Evolutionary conservation across 2,329 filamentous ascomycete genomes (phyloP), one percentile per base, ranked within the genome.

Genomic region (Neocatenulostroma microsporum): DNA sequence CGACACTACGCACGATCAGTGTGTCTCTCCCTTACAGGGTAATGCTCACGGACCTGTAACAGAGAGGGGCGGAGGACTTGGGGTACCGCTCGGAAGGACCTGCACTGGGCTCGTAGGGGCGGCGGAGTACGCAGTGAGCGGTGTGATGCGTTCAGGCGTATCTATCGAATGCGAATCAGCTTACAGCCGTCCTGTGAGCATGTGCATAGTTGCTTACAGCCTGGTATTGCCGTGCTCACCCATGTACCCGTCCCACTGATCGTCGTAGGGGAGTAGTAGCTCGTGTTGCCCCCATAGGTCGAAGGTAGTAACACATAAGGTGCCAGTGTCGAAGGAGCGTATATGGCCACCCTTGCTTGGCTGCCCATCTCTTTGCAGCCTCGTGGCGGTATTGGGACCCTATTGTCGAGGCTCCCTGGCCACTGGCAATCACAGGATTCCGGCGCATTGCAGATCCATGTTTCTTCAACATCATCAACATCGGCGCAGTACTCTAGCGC

Each of bases 311-410:
- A 52, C 9, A 56, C 44, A 25, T 53, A 56, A 1, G 50, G 50
- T 13, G 49, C 47, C 5, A 57, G 39, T 21, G 27, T 27, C 5
- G 25, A 29, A 13, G 54, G 52, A n/a, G 53, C 54, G 30, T 56
- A 54, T 2, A 56, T 27, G n/a, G 49, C 53, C 5, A 56, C 51
- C 29, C 49, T 37, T 4, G 52, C 54, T 34, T 55, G 43, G n/a
- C 37, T 46, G 12, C 53, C 53, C 53, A 57, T 57, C 13, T 41
- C 53, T 28, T 45, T 42, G 34, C 54, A 57, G n/a, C 46, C 49
- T 35, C 47, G 36, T 12, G 43, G 44, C 21, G 36, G 17, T n/a
- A 57, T n/a, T n/a, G n/a, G 46, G 3, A 42, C 32, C 2, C 51
- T 33, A 21, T 56, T 34, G 9, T 44, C 34, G 4, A 45, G 19